A percentile compares a stretch with the other conserved stretches of the same genome.
Evolutionary conservation across 495 filamentous ascomycete genomes (phyloP).

Genomic region (Aspergillus leporis): DNA sequence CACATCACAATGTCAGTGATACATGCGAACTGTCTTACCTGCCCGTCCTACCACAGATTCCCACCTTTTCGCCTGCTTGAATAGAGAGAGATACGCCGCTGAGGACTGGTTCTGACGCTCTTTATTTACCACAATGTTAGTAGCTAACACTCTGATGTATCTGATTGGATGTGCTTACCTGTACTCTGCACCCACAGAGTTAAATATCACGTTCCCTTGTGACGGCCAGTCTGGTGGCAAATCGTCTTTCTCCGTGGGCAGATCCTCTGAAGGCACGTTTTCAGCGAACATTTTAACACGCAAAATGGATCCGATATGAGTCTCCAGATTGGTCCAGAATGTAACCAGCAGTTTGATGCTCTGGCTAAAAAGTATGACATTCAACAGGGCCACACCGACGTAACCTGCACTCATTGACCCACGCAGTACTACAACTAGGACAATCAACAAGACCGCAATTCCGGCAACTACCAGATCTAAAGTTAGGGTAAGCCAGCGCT

Average conservation of each 20-base stretch:
- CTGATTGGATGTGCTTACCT: slow-evolving; percentile 24
- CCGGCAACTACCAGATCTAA: slow-evolving; percentile 51
- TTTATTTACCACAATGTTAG: slow-evolving; percentile 19
- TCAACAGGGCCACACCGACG: slow-evolving; percentile 58
- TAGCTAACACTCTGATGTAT: not conserved
- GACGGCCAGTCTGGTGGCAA: slow-evolving; percentile 50
- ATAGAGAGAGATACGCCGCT: slow-evolving; percentile 52
- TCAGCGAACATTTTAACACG: slow-evolving; percentile 59
- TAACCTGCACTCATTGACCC: slow-evolving; percentile 48
- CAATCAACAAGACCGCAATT: slow-evolving; percentile 49
- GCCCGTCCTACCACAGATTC: slow-evolving; percentile 52
- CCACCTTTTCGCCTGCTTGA: slow-evolving; percentile 56
- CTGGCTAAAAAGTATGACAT: slow-evolving; percentile 57
- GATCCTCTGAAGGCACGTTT: slow-evolving; percentile 50
- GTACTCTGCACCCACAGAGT: slow-evolving; percentile 41
- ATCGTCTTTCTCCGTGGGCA: slow-evolving; percentile 37
- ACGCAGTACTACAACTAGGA: slow-evolving; percentile 45
- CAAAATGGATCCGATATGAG: slow-evolving; percentile 56
- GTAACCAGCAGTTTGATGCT: slow-evolving; percentile 51
- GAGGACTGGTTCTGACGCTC: slow-evolving; percentile 44
- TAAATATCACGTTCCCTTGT: slow-evolving; percentile 53
- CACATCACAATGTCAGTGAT: not conserved
- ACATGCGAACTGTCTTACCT: slow-evolving; percentile 30
- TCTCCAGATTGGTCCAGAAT: slow-evolving; percentile 61
- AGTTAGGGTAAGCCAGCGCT: slow-evolving; percentile 54